Conservation (phyloP, 805 yeast species). For the Starmerella powellii region DNA sequence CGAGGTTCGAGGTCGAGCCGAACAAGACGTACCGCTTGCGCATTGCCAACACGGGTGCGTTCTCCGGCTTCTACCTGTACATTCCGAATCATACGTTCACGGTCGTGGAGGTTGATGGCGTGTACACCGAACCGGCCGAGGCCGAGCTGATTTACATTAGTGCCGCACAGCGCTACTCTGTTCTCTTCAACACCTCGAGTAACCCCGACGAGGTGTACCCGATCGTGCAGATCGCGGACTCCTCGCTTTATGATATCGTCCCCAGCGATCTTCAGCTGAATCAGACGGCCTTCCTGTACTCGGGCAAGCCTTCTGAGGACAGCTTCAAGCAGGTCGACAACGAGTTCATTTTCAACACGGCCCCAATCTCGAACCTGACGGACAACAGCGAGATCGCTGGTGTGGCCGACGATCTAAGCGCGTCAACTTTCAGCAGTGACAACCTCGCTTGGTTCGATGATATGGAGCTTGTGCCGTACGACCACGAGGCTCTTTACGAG, state of each 20-base stretch:
- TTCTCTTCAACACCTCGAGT: slow-evolving; percentile 61
- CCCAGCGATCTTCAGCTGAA: slow-evolving; percentile 58
- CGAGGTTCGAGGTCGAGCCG: slow-evolving; percentile 51
- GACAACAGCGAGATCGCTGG: slow-evolving; percentile 16
- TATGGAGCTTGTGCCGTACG: slow-evolving; percentile 55
- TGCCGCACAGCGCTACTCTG: slow-evolving; percentile 84
- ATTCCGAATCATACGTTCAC: slow-evolving; percentile 80
- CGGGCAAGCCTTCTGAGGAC: slow-evolving; percentile 15
- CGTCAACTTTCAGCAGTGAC: slow-evolving; percentile 31
- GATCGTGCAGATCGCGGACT: slow-evolving; percentile 70
- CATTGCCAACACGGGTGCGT: slow-evolving; percentile 77
- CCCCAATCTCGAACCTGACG: slow-evolving; percentile 34
- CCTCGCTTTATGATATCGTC: slow-evolving; percentile 63
- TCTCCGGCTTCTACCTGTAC: slow-evolving; percentile 78
- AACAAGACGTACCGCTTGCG: slow-evolving; percentile 73
- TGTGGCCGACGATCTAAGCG: slow-evolving; percentile 27
- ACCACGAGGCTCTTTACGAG: slow-evolving; percentile 42
- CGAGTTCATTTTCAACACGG: slow-evolving; percentile 43
- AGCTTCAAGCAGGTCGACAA: slow-evolving; percentile 35
- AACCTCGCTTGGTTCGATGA: slow-evolving; percentile 54
- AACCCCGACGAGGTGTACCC: slow-evolving; percentile 56
- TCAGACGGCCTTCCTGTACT: slow-evolving; percentile 57
- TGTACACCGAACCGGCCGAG: slow-evolving; percentile 61
- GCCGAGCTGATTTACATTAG: slow-evolving; percentile 67
- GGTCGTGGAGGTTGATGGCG: slow-evolving; percentile 86